A percentile compares a stretch with the other conserved stretches of the same genome.
Conservation (phyloP, 805 yeast species). For the Starmerella scarabaei region DNA sequence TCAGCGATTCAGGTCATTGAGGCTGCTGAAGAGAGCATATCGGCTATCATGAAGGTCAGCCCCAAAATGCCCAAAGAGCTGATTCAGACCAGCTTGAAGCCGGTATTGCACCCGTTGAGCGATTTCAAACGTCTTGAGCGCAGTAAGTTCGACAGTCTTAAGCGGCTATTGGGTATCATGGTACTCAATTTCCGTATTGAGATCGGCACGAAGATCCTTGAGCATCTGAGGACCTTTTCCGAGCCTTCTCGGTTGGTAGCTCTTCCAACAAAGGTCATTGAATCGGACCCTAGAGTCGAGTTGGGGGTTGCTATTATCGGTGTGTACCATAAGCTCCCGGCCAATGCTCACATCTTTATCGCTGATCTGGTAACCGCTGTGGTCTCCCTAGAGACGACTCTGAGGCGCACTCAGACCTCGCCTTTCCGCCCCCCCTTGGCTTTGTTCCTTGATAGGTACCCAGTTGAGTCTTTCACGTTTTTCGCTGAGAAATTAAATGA, state of each 20-base stretch:
- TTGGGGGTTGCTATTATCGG: slow-evolving; percentile 82
- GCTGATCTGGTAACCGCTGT: slow-evolving; percentile 71
- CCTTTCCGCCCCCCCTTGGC: slow-evolving; percentile 90
- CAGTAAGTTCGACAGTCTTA: slow-evolving; percentile 80
- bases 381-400: slow-evolving; percentile 61
- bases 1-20: slow-evolving; percentile 69
- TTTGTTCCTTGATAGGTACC: slow-evolving; percentile 69
- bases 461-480: slow-evolving; percentile 57
- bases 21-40: slow-evolving; percentile 84
- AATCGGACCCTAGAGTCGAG: slow-evolving; percentile 66
- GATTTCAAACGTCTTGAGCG: slow-evolving; percentile 86
- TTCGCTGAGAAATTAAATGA: slow-evolving; percentile 54
- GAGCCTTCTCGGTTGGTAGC: slow-evolving; percentile 64
- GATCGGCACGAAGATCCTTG: slow-evolving; percentile 82
- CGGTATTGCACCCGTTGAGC: slow-evolving; percentile 87
- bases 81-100: slow-evolving; percentile 87
- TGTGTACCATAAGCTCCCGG: slow-evolving; percentile 81
- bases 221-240: slow-evolving; percentile 93
- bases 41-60: slow-evolving; percentile 69
- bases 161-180: slow-evolving; percentile 68
- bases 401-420: slow-evolving; percentile 72
- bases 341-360: slow-evolving; percentile 83
- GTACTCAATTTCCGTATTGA: slow-evolving; percentile 93
- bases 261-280: slow-evolving; percentile 67
- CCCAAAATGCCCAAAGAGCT: slow-evolving; percentile 78